Conservation (phyloP, 1,284 basidiomycete genomes). For the Trametes sp. region DNA sequence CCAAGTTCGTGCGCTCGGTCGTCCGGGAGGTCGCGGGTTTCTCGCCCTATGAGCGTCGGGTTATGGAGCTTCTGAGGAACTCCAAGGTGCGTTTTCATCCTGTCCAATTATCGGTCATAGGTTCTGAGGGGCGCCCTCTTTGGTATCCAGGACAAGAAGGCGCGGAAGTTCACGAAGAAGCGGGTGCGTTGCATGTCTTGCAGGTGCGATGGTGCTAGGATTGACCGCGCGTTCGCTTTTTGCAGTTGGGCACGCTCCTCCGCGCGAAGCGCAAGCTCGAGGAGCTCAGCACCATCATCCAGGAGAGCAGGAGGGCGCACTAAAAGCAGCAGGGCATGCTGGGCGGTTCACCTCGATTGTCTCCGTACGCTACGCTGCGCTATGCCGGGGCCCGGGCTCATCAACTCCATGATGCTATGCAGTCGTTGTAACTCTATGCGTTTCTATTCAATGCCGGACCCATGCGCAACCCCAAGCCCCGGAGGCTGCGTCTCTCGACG, state of each 20-base stretch:
- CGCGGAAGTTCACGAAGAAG: slow-evolving; percentile 97
- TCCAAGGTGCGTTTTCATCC: slow-evolving; percentile 81
- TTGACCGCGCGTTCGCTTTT: not conserved
- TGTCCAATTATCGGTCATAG: not conserved
- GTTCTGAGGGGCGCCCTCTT: slow-evolving; percentile 1
- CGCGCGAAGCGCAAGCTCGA: slow-evolving; percentile 98
- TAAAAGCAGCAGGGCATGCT: slow-evolving; percentile 45
- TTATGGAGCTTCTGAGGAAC: slow-evolving; percentile 99
- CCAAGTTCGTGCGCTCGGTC: slow-evolving; percentile 90
- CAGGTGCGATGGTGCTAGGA: not conserved
- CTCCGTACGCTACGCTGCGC: slow-evolving; percentile 23
- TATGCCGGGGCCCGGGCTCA: slow-evolving; percentile 25
- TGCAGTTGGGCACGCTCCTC: slow-evolving; percentile 91
- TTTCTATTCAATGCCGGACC: slow-evolving; percentile 32
- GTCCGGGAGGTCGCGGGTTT: slow-evolving; percentile 97
- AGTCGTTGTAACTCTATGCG: slow-evolving; percentile 40
- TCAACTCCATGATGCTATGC: slow-evolving; percentile 38
- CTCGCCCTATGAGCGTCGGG: slow-evolving; percentile 97
- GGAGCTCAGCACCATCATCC: slow-evolving; percentile 90
- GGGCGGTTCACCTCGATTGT: slow-evolving; percentile 19
- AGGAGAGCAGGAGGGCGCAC: slow-evolving; percentile 87
- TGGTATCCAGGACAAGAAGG: slow-evolving; percentile 88
- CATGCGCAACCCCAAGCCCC: slow-evolving; percentile 13
- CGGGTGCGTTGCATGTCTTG: slow-evolving; percentile 72
- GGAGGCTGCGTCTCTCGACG: not conserved